A percentile compares a stretch with the other conserved stretches of the same genome.
phyloP scores from a whole-genome alignment of 345 rosid species.

The Toxicodendron radicans region DNA sequence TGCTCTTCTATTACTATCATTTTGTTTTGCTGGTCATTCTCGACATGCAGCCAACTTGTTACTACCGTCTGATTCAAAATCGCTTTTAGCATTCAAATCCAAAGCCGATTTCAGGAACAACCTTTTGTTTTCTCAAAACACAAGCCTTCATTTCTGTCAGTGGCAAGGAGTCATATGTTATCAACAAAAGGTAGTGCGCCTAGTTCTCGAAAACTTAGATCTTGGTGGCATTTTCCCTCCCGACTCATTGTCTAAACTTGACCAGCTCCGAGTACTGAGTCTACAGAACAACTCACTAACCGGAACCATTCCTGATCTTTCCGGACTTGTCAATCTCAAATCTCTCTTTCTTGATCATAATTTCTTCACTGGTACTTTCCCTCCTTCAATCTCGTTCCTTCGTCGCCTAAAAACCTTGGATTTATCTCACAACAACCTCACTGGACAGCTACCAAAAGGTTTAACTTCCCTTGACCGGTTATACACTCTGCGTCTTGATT shows the following conservation, averaged over 20 bases:
- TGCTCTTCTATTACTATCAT: conserved; percentile 18
- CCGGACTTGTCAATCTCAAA: conserved; percentile 68
- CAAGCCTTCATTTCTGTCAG: conserved; percentile 44
- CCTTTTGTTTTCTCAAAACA: conserved; percentile 39
- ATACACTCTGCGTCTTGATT: conserved; percentile 59
- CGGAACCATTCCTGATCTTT: conserved; percentile 78
- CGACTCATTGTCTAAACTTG: conserved; percentile 58
- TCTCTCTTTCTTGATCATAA: conserved; percentile 71
- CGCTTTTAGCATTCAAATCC: conserved; percentile 68
- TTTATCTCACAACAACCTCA: conserved; percentile 63
- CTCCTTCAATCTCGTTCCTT: conserved; percentile 55
- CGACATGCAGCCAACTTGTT: conserved; percentile 11
- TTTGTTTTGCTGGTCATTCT: conserved; percentile 17
- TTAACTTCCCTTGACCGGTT: conserved; percentile 45
- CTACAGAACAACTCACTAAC: conserved; percentile 79
- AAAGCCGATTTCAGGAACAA: conserved; percentile 58
- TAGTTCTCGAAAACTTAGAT: conserved; percentile 51
- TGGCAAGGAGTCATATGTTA: conserved; percentile 78
- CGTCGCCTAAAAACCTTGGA: conserved; percentile 66
- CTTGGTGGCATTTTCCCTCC: conserved; percentile 66
- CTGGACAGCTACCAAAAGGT: conserved; percentile 54
- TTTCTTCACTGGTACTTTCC: conserved; percentile 65
- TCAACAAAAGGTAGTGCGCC: conserved; percentile 51
- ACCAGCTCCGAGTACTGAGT: conserved; percentile 86
- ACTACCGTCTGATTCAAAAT: conserved; percentile 49